These are phyloP conservation scores for Starmerella floricola DNA, from an alignment of 805 yeast genomes.

Conservation along the genomic window DNA sequence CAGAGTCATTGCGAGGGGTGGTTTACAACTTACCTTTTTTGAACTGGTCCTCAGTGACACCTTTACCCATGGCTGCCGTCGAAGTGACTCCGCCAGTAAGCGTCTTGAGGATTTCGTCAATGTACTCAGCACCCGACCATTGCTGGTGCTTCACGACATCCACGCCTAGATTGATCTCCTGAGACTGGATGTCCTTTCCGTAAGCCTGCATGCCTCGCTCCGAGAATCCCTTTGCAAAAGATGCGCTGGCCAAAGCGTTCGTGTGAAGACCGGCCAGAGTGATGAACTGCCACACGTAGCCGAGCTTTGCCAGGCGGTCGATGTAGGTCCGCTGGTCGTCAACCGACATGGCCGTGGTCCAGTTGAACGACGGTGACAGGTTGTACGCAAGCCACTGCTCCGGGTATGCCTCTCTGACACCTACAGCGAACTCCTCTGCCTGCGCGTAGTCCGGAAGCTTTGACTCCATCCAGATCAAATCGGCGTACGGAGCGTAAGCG, in stretches of 20 bases:
- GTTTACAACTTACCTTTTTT: conserved; percentile 12
- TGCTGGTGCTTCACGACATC: conserved; percentile 96
- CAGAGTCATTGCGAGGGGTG: too few species aligned
- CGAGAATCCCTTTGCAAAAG: conserved; percentile 66
- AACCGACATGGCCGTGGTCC: conserved; percentile 86
- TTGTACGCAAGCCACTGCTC: conserved; percentile 94
- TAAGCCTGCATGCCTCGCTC: conserved; percentile 90
- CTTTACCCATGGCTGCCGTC: conserved; percentile 97
- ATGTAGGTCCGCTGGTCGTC: conserved; percentile 86
- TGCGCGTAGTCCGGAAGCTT: conserved; percentile 86
- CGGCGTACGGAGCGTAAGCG: conserved; percentile 89
- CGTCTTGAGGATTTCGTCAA: conserved; percentile 77
- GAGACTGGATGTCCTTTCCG: conserved; percentile 74
- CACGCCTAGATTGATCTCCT: conserved; percentile 77
- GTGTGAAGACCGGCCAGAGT: conserved; percentile 96
- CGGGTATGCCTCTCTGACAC: conserved; percentile 71
- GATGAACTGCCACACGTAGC: conserved; percentile 95
- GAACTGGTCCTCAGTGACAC: conserved; percentile 95
- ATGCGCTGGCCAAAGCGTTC: conserved; percentile 81
- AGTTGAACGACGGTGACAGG: conserved; percentile 93
- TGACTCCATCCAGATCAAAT: conserved; percentile 96
- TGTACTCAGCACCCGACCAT: conserved; percentile 98
- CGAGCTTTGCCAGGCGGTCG: conserved; percentile 70
- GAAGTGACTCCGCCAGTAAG: conserved; percentile 90
- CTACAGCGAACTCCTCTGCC: conserved; percentile 89